Evolutionary conservation across 768 basidiomycete genomes (phyloP).

Genomic region (Auricularia sp.): DNA sequence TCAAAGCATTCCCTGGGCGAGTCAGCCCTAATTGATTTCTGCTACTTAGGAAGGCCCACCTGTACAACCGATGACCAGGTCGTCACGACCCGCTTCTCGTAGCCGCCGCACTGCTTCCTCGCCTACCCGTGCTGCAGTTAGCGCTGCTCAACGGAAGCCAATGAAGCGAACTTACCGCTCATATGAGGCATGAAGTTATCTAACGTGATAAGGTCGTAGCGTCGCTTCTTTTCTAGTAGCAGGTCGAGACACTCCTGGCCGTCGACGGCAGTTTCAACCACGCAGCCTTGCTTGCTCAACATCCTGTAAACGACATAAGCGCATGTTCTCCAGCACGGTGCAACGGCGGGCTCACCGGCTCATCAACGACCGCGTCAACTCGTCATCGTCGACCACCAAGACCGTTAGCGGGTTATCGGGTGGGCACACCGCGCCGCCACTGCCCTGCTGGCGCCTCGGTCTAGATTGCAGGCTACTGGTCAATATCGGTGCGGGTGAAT

Average conservation of each 20-base stretch:
- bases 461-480: neutral
- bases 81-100: conserved; percentile 22
- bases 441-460: conserved; percentile 8
- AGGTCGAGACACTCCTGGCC: conserved; percentile 28
- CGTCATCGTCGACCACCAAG: conserved; percentile 28
- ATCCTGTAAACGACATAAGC: conserved; percentile 20
- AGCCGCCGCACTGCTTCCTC: conserved; percentile 26
- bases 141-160: conserved; percentile 6
- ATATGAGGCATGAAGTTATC: conserved; percentile 28
- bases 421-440: conserved; percentile 1
- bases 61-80: conserved; percentile 24
- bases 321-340: neutral
- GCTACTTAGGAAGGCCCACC: conserved; percentile 5
- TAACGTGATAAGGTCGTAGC: conserved; percentile 28
- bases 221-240: conserved; percentile 17
- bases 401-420: conserved; percentile 14
- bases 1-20: conserved; percentile 20
- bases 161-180: neutral
- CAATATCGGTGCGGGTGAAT: neutral
- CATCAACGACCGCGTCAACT: conserved; percentile 21
- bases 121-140: conserved; percentile 24
- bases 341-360: neutral
- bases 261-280: conserved; percentile 28
- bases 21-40: conserved; percentile 13
- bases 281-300: conserved; percentile 27